These are phyloP conservation scores for Encephalitozoon cuniculi DNA, from an alignment of 371 early-diverging fungal species.

Conservation along the genomic window DNA sequence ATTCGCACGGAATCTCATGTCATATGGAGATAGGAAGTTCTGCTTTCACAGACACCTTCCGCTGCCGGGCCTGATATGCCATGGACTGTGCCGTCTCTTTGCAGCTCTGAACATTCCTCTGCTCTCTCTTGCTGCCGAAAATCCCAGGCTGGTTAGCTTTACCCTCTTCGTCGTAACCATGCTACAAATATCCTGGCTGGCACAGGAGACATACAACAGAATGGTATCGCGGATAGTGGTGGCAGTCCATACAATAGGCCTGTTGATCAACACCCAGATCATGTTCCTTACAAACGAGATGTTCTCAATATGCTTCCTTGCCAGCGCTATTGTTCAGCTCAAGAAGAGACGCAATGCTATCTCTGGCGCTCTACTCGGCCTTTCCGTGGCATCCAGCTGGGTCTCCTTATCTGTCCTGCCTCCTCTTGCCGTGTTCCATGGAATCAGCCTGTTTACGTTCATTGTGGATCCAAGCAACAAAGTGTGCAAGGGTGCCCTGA, in stretches of 20 bases:
- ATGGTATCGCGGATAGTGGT: background rate
- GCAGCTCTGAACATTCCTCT: background rate
- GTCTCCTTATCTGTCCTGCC: background rate
- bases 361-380: background rate
- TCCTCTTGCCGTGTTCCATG: background rate
- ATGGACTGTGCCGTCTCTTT: background rate
- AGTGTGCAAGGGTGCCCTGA: background rate
- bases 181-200: background rate
- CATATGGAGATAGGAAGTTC: background rate
- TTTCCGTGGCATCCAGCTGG: background rate
- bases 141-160: background rate
- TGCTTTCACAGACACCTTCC: background rate
- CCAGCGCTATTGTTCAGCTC: background rate
- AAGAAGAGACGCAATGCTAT: background rate
- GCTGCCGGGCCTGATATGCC: background rate
- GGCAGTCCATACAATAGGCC: background rate
- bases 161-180: background rate
- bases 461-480: background rate
- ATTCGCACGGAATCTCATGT: background rate
- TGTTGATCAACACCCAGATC: background rate
- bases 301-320: background rate
- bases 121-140: background rate
- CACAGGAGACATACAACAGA: background rate
- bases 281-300: background rate
- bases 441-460: background rate